A percentile compares a stretch with the other conserved stretches of the same genome.
Evolutionary conservation across 1,284 basidiomycete genomes (phyloP).

Genomic region (Neonothopanus nambi): DNA sequence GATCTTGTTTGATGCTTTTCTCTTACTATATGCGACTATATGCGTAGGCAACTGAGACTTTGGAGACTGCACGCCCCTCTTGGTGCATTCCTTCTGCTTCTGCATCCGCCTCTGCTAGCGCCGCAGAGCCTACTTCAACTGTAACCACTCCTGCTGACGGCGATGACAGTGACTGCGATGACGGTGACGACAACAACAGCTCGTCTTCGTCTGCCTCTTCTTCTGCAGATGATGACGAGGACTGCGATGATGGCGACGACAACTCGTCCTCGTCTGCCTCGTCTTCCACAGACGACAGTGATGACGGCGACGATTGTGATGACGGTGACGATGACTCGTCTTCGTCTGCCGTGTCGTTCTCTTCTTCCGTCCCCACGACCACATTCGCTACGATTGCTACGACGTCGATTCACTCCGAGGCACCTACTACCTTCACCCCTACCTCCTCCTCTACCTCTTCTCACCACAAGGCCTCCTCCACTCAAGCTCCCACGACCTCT

Average conservation of each 20-base stretch:
- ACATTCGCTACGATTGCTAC: background rate
- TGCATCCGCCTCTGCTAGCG: slow-evolving; percentile 18
- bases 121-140: slow-evolving; percentile 24
- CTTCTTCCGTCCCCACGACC: slow-evolving; percentile 3
- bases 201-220: slow-evolving; percentile 17
- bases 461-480: too few relatives aligned
- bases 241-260: slow-evolving; percentile 33
- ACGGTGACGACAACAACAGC: slow-evolving; percentile 9
- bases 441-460: too few relatives aligned
- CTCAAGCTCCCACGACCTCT: slow-evolving; percentile 8
- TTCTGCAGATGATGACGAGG: slow-evolving; percentile 27
- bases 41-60: slow-evolving; percentile 46
- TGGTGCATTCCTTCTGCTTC: slow-evolving; percentile 47
- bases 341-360: slow-evolving; percentile 17
- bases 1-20: too few relatives aligned
- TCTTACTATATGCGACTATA: background rate
- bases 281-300: too few relatives aligned
- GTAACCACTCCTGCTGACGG: slow-evolving; percentile 13
- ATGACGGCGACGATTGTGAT: too few relatives aligned
- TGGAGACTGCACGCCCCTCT: slow-evolving; percentile 45
- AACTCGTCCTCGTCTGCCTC: slow-evolving; percentile 20
- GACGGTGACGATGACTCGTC: too few relatives aligned
- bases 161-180: slow-evolving; percentile 19
- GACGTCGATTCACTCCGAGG: slow-evolving; percentile 5
- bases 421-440: slow-evolving; percentile 18